Evolutionary conservation across 2,329 filamentous ascomycete species (phyloP).

Genomic region (Cladosporium halotolerans): DNA sequence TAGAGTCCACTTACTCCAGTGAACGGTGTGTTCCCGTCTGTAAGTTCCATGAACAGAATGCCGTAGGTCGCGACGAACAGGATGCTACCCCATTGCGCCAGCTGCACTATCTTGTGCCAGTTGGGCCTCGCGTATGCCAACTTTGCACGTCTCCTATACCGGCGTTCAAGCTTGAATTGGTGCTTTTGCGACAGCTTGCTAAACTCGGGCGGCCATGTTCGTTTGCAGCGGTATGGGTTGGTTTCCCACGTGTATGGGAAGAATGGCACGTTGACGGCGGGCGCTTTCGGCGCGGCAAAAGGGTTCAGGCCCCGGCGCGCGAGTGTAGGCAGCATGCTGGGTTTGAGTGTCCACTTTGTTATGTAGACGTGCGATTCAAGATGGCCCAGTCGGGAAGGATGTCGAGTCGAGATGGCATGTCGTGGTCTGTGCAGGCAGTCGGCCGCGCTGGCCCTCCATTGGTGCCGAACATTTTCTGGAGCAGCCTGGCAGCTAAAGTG

Average conservation of each 20-base stretch:
- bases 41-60: constrained; percentile 55
- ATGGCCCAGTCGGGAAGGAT: constrained; percentile 2
- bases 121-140: constrained; percentile 56
- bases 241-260: constrained; percentile 37
- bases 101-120: constrained; percentile 60
- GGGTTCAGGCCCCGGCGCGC: constrained; percentile 5
- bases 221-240: constrained; percentile 60
- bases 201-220: constrained; percentile 74
- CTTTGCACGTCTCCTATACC: constrained; percentile 64
- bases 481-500: neutral
- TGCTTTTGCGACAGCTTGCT: constrained; percentile 61
- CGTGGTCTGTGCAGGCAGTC: neutral
- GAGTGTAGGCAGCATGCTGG: constrained; percentile 6
- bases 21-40: constrained; percentile 6
- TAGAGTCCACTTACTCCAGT: constrained; percentile 1
- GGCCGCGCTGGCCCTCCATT: neutral
- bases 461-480: constrained; percentile 6
- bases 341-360: neutral
- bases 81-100: constrained; percentile 58
- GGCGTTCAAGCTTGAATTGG: constrained; percentile 71
- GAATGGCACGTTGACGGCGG: constrained; percentile 10
- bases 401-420: neutral
- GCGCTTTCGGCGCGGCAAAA: constrained; percentile 9
- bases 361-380: neutral
- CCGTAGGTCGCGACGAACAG: constrained; percentile 51